Evolutionary conservation across 257 asterid genomes (phyloP).

Genomic region (Solanum bulbocastanum): DNA sequence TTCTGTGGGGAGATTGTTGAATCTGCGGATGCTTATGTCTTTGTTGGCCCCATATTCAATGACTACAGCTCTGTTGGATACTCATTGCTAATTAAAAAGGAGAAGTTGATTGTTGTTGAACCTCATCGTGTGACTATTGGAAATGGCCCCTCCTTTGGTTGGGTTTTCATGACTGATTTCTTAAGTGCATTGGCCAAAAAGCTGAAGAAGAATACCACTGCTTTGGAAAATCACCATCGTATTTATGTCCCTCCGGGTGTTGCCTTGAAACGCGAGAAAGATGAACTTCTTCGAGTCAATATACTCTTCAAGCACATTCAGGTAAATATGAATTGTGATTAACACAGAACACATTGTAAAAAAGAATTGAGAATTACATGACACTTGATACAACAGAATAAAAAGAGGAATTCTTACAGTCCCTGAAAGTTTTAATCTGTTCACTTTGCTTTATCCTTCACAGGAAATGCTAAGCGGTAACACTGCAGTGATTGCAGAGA

Average conservation of each 20-base stretch:
- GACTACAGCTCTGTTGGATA: conserved; percentile 29
- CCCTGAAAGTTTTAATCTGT: neutral
- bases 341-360: neutral
- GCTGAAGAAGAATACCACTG: conserved; percentile 15
- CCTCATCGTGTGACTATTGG: conserved; percentile 22
- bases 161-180: conserved; percentile 24
- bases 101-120: conserved; percentile 12
- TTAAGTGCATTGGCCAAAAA: conserved; percentile 15
- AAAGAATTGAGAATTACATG: neutral
- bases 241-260: conserved; percentile 24
- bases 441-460: neutral
- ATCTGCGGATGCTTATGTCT: conserved; percentile 27
- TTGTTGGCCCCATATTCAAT: conserved; percentile 27
- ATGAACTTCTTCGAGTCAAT: conserved; percentile 23
- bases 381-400: neutral
- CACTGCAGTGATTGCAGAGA: conserved; percentile 21
- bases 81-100: conserved; percentile 21
- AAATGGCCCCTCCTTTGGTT: conserved; percentile 25
- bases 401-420: neutral
- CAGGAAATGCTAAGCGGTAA: conserved; percentile 20
- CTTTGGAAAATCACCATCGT: conserved; percentile 17
- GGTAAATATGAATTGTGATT: neutral
- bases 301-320: conserved; percentile 25
- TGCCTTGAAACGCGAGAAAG: conserved; percentile 6
- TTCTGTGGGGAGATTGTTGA: conserved; percentile 28